These are phyloP conservation scores for Triticum timopheevii DNA, from an alignment of 176 grass and related monocot species.

Conservation along the genomic window DNA sequence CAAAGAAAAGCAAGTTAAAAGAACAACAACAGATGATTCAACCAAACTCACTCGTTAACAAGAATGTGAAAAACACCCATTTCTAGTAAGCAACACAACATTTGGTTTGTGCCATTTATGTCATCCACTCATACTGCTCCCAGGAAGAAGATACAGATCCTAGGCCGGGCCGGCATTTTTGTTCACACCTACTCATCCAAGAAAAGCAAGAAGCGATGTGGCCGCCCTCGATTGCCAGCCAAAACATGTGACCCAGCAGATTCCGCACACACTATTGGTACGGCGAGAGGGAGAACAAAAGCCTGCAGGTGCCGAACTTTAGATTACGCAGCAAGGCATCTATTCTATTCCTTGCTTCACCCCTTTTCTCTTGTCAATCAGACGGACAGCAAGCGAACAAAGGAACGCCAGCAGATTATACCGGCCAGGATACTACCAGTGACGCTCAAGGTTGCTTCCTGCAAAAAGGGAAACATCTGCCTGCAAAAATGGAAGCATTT, in stretches of 20 bases:
- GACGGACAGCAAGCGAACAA: slow-evolving; percentile 8
- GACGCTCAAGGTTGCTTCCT: not conserved
- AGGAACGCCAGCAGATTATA: no score
- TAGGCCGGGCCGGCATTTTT: not conserved
- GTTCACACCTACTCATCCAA: slow-evolving; percentile 10
- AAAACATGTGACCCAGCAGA: not conserved
- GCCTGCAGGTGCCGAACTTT: not conserved
- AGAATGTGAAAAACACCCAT: not conserved
- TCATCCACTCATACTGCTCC: not conserved
- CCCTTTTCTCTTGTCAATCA: not conserved
- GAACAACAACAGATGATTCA: not conserved
- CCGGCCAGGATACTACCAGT: no score
- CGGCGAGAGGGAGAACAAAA: not conserved
- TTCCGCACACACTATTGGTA: slow-evolving; percentile 7
- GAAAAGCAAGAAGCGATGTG: slow-evolving; percentile 4
- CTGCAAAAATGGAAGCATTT: not conserved
- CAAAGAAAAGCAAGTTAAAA: not conserved
- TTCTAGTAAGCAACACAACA: not conserved
- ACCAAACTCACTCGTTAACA: not conserved
- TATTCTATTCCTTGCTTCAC: slow-evolving; percentile 3
- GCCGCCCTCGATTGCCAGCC: not conserved
- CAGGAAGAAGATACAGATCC: not conserved
- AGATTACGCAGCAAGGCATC: not conserved
- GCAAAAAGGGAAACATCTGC: not conserved
- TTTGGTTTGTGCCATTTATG: not conserved